Percentiles rank a stretch among this genome's conserved stretches.
Conservation (phyloP, 2,329 filamentous ascomycete genomes). For the Fusarium avenaceum region DNA sequence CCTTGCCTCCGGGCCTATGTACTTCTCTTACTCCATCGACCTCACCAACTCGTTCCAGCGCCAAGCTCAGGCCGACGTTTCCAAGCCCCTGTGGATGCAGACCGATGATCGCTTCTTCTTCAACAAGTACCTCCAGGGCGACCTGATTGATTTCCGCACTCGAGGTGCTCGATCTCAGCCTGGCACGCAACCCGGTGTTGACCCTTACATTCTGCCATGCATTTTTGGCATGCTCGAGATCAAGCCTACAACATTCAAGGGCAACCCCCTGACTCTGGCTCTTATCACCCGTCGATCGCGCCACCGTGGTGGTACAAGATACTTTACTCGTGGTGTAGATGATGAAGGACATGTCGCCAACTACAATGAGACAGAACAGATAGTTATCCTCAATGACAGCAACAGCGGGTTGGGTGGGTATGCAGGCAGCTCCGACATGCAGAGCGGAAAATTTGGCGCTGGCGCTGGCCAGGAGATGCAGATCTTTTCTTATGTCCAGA, state of each 20-base stretch:
- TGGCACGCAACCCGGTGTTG: conserved; percentile 79
- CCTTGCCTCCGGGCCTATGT: conserved; percentile 89
- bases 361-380: conserved; percentile 98
- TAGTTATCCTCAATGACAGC: conserved; percentile 88
- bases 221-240: conserved; percentile 98
- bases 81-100: conserved; percentile 86
- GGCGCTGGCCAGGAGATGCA: conserved; percentile 80
- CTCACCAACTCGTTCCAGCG: conserved; percentile 97
- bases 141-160: conserved; percentile 89
- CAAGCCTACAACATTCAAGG: conserved; percentile 86
- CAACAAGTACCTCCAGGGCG: conserved; percentile 93
- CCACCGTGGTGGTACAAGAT: conserved; percentile 89
- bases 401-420: conserved; percentile 82
- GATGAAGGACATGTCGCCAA: conserved; percentile 97
- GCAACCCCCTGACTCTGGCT: conserved; percentile 83
- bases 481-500: conserved; percentile 95
- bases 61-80: conserved; percentile 81
- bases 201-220: conserved; percentile 94
- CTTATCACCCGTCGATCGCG: conserved; percentile 92
- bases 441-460: conserved; percentile 76
- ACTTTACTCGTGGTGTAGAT: conserved; percentile 94
- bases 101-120: conserved; percentile 99
- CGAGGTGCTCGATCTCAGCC: conserved; percentile 72
- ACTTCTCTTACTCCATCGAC: conserved; percentile 98
- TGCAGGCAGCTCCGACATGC: conserved; percentile 80